Evolutionary conservation across 176 grass and related monocot genomes (phyloP), one percentile per base, ranked within the genome.

Genomic region (Bonia amplexicaulis): DNA sequence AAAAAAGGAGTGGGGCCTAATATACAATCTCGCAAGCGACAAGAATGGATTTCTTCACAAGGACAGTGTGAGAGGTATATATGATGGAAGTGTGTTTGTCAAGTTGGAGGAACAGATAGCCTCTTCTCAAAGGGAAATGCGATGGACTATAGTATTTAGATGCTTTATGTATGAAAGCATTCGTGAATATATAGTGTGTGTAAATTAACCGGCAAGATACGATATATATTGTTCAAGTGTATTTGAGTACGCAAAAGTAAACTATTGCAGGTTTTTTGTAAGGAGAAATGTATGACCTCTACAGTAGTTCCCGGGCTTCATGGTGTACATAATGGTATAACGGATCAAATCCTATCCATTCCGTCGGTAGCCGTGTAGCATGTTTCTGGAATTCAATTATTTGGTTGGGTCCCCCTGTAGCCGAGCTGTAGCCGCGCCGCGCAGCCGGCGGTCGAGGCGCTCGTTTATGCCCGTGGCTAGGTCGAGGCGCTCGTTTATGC

Each of bases 11-110:
- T 94, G 90, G 92, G 88, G 83, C 13, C 9, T 88, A 22, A 15
- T 80, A 9, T 97, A 87, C 54, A 25, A 55, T 3, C 79, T 91
- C 6, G 73, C 82, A 69, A 91, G 88, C 63, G 90, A 93, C 35
- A 80, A 93, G 49, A 35, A 94, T 27, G 89, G 88, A 6, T 90
- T 93, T 52, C 92, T 97, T 81, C 73, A 77, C 12, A 97, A 88
- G 71, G 87, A 97, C 0, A 76, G 73, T 54, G 41, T 84, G 19
- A 86, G 71, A 85, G 81, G 84, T 70, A 65, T 88, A 16, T 97
- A 87, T 19, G 92, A 94, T 77, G 92, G 88, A n/a, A 89, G 59
- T 73, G n/a, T 93, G 20, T 97, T 91, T 80, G 17, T 81, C 23
- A 77, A 84, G 77, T 27, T 94, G 88, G 92, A 92, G 84, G 13